Base-by-base conservation (phyloP, 352 stramenopile species). In the Blastocystis sp. region DNA sequence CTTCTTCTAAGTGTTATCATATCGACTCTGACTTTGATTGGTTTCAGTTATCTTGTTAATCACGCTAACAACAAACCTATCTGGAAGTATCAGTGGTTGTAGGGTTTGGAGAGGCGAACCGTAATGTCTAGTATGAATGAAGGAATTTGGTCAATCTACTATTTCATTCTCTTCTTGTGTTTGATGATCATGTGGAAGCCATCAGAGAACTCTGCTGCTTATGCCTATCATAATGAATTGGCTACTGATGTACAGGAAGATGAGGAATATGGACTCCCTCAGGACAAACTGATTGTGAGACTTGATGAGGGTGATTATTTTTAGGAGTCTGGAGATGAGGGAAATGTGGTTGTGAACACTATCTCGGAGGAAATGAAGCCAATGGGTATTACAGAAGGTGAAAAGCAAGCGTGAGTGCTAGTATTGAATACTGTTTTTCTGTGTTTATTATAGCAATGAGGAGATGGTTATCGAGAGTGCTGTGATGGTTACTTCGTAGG, bases 1-100 rank as follows among this genome's bases (percentile, higher is more conserved):
- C 60, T 89, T 33, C 35, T 89, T 13, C 9, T 78, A 1, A 79
- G 60, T 56, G 78, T 89, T 30, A 33, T 89, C 22, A 62, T 89
- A 4, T 89, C 78, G 6, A 89, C 78, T 0, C 2, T 77, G 22
- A 89, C 78, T 2, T 53, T 89, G 9, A 37, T 89, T 22, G n/a
- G 44, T 17, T 89, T 89, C 78, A 89, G 60, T 56, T 89, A 89
- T 24, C 24, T 89, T 24, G 59, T 79, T 1, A 79, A 58, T 35
- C 37, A 89, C 30, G 48, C 35, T 30, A 56, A 78, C n/a, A 89
- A 22, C 78, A 9, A 11, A 11, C 30, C n/a, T 33, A 75, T 78
- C 0, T 89, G 78, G 78, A 51, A 60, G 42, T 89, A 78, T 30
- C 78, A 89, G 66, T 89, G 78, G 78, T 76, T 89, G 78, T 89